Base-by-base conservation (phyloP, 352 stramenopile genomes). In the Globisporangium alternatum region DNA sequence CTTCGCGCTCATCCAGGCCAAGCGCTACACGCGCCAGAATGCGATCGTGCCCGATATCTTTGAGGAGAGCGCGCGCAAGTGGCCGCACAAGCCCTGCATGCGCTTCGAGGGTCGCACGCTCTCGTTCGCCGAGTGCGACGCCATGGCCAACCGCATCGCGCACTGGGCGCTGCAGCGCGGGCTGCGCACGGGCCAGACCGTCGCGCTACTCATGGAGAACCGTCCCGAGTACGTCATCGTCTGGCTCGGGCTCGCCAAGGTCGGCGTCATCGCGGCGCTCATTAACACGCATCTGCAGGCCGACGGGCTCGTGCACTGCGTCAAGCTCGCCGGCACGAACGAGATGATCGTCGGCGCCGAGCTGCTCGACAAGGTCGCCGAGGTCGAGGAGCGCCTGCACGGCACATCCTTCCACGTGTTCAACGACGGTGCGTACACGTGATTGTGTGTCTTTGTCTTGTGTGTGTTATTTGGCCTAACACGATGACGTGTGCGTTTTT, bases 181-280 rank as follows among this genome's bases (percentile, higher is more conserved):
- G 0, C 60, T 97, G 0, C 58, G 71, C 33, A 21, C 54, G 0
- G 88, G 89, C 33, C 74, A 96, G 57, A 93, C 81, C 5, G 83
- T 92, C 31, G 88, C 79, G 33, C 69, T 96, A 52, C 68, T 96
- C 37, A 95, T 96, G 82, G 81, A 92, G 66, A 97, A 97, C 71
- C 76, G 87, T 0, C 86, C 85, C 39, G 86, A 95, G 66, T 97
- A 89, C 58, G 65, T 97, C 31, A 62, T 88, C 25, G 72, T 86
- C 15, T 97, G 89, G 89, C 76, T 96, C 60, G 89, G 86, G 0
- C 74, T 97, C 49, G 59, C 83, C 63, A 97, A 97, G 70, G 70
- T 91, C 45, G 89, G 89, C 55, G 85, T 96, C 56, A 74, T 91
- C 65, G 79, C 78, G n/a, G 89, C 89, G 31, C 73, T 96, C 31